A percentile compares a stretch with the other conserved stretches of the same genome.
These are phyloP conservation scores for Aureobasidium subglaciale DNA, from an alignment of 2,329 filamentous ascomycete genomes.

Conservation along the genomic window DNA sequence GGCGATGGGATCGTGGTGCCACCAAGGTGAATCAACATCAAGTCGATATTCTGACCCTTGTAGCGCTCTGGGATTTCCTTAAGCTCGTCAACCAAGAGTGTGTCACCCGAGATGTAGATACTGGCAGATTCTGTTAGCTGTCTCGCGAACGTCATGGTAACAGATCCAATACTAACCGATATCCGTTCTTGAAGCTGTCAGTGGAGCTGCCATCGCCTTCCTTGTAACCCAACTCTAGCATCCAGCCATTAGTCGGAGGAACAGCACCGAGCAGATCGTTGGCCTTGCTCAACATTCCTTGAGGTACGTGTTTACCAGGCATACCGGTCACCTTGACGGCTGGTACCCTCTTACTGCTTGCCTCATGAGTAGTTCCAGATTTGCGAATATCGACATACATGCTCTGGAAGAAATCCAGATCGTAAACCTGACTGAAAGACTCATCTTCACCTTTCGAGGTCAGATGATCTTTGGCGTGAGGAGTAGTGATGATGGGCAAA, in stretches of 20 bases:
- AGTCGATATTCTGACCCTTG: slow-evolving; percentile 48
- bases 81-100: slow-evolving; percentile 55
- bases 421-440: slow-evolving; percentile 48
- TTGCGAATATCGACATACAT: slow-evolving; percentile 39
- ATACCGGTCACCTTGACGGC: slow-evolving; percentile 53
- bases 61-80: slow-evolving; percentile 53
- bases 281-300: slow-evolving; percentile 34
- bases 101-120: slow-evolving; percentile 63
- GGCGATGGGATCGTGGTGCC: slow-evolving; percentile 59
- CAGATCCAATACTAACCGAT: slow-evolving; percentile 29
- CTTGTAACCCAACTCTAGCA: slow-evolving; percentile 53
- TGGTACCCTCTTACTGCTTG: slow-evolving; percentile 25
- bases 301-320: slow-evolving; percentile 58
- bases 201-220: slow-evolving; percentile 16
- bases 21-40: slow-evolving; percentile 61
- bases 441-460: slow-evolving; percentile 37
- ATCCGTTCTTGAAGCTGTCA: slow-evolving; percentile 39
- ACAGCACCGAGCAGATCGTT: slow-evolving; percentile 47
- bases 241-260: slow-evolving; percentile 61
- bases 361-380: slow-evolving; percentile 1
- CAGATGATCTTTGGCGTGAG: slow-evolving; percentile 52
- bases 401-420: slow-evolving; percentile 50
- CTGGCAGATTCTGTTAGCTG: slow-evolving; percentile 18
- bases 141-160: neutral
- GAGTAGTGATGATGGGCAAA: slow-evolving; percentile 57